A percentile compares a stretch with the other conserved stretches of the same genome.
Conservation (phyloP, 495 filamentous ascomycete genomes). For the Staphylotrichum tortipilum region DNA sequence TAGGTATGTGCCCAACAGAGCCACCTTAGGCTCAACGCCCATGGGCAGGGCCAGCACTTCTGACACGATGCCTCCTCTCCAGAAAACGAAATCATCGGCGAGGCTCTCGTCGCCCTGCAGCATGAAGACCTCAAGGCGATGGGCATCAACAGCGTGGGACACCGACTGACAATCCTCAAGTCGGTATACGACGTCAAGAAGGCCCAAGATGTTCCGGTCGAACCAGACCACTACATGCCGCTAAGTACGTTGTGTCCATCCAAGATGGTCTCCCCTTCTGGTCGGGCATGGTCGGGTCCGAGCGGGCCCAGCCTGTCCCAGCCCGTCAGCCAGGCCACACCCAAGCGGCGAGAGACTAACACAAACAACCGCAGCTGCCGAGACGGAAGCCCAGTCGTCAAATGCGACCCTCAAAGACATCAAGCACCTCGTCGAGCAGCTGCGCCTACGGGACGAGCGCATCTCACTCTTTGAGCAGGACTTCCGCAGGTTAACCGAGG, state of each 20-base stretch:
- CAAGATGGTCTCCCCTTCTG: no score
- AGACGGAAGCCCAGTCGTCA: slow-evolving; percentile 73
- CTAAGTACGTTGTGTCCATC: slow-evolving; percentile 62
- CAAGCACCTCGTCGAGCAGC: slow-evolving; percentile 74
- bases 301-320: no score
- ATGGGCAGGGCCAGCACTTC: background rate
- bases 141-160: slow-evolving; percentile 84
- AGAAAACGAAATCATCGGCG: slow-evolving; percentile 93
- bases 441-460: slow-evolving; percentile 78
- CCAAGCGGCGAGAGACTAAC: no score
- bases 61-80: slow-evolving; percentile 25
- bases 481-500: slow-evolving; percentile 68
- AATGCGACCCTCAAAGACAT: slow-evolving; percentile 88
- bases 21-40: no score
- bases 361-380: slow-evolving; percentile 55
- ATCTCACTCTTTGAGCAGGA: slow-evolving; percentile 74
- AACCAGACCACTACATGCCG: slow-evolving; percentile 88
- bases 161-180: slow-evolving; percentile 89
- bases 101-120: slow-evolving; percentile 77
- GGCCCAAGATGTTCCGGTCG: slow-evolving; percentile 80
- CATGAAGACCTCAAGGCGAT: slow-evolving; percentile 94
- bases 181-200: slow-evolving; percentile 91
- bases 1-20: no score
- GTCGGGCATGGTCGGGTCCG: no score
- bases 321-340: no score